Evolutionary conservation across 2,329 filamentous ascomycete species (phyloP).

Genomic region (Fusarium sp.): DNA sequence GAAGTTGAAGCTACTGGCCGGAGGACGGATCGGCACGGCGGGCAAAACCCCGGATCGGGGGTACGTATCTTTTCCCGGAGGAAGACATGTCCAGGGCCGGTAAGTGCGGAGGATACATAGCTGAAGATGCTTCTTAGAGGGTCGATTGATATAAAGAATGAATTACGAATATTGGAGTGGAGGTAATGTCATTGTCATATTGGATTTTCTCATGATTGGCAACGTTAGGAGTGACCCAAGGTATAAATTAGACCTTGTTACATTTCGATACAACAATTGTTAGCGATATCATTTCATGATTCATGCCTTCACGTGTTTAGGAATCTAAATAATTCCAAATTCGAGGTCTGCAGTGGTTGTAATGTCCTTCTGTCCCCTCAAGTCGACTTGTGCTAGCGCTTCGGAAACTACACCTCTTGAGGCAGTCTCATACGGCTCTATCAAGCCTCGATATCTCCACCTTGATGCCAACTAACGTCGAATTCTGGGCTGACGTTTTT

Average conservation of each 20-base stretch:
- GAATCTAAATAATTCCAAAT: background rate
- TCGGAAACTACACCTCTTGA: conserved; percentile 15
- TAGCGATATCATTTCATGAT: background rate
- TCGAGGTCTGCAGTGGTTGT: conserved; percentile 2
- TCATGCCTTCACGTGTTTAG: conserved; percentile 10
- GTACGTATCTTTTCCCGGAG: conserved; percentile 30
- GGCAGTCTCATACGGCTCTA: background rate
- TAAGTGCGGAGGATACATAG: conserved; percentile 9
- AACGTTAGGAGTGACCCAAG: background rate
- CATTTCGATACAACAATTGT: conserved; percentile 3
- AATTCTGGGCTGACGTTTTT: conserved; percentile 25
- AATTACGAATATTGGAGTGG: background rate
- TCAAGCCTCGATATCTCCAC: conserved; percentile 3
- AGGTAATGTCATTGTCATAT: background rate
- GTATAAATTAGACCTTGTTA: background rate
- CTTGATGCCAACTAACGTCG: conserved; percentile 10
- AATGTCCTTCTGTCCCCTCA: background rate
- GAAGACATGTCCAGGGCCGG: conserved; percentile 5
- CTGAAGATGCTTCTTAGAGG: background rate
- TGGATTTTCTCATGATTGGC: background rate
- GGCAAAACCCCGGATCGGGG: conserved; percentile 40
- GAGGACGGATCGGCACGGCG: conserved; percentile 35
- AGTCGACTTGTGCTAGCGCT: conserved; percentile 1
- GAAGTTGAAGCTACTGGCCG: conserved; percentile 20
- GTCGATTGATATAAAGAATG: background rate